Base-by-base conservation (phyloP, 2,329 filamentous ascomycete genomes). In the Ceratocystis alfenasii region DNA sequence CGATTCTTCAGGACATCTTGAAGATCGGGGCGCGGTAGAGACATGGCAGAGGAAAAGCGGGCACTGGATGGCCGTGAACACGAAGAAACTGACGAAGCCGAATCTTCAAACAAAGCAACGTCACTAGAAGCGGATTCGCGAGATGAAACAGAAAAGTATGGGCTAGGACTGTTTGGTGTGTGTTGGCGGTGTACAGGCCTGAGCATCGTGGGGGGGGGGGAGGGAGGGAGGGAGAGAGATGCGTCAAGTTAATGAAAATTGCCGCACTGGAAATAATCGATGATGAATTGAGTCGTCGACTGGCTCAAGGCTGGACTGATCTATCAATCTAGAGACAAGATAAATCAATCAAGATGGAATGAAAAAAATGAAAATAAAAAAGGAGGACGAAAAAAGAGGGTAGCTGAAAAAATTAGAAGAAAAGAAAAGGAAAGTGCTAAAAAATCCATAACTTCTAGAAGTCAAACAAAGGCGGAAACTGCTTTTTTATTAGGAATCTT, bases 1-100 rank as follows among this genome's bases (percentile, higher is more conserved):
- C 83, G 84, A 76, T 96, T 94, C 69, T 89, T 83, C 57, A 99
- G 83, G 33, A 99, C 95, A 71, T 97, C 93, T 67, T 36, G 90
- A 88, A 55, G 90, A 93, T 33, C 77, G 78, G 69, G 74, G 76
- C 20, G 71, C 70, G 63, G 73, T 17, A 73, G 71, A 48, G 73
- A 75, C 64, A 74, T 73, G 55, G 75, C 73, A 53, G 78, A 79
- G 59, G 78, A 74, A 65, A 79, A 76, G 64, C 77, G 75, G 73
- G 78, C 73, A 72, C 81, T 83, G 53, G 76, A 70, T 15, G 79
- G 81, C 66, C 81, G 76, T 5, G 82, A 83, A 25, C 75, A 71
- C 44, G 78, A 55, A 22, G 67, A 60, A 36, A 44, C 46, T 25
- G 63, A 64, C 48, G 60, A 63, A 17, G 61, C 61, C n/a, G 61